Evolutionary conservation across 2,329 filamentous ascomycete species (phyloP).

Genomic region (Coniochaeta ligniaria): DNA sequence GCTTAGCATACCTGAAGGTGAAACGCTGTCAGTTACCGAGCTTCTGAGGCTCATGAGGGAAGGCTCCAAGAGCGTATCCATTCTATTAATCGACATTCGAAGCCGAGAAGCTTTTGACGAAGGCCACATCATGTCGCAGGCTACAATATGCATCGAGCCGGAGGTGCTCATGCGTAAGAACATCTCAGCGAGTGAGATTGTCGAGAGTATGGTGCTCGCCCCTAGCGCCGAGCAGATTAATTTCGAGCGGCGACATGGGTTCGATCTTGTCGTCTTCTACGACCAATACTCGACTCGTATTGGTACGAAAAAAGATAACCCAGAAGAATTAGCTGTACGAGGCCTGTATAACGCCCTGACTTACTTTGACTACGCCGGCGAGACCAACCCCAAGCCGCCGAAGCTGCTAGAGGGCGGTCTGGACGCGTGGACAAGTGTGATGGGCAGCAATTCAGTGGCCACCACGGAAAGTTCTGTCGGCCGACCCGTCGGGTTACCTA

Average conservation of each 20-base stretch:
- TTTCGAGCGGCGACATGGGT: slow-evolving; percentile 67
- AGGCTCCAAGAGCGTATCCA: slow-evolving; percentile 43
- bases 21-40: slow-evolving; percentile 59
- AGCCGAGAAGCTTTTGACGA: slow-evolving; percentile 73
- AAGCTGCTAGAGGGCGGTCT: slow-evolving; percentile 77
- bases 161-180: slow-evolving; percentile 62
- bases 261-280: slow-evolving; percentile 86
- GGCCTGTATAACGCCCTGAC: slow-evolving; percentile 73
- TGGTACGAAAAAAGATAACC: slow-evolving; percentile 24
- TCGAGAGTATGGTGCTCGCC: slow-evolving; percentile 63
- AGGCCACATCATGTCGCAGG: slow-evolving; percentile 79
- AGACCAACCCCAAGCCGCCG: slow-evolving; percentile 42
- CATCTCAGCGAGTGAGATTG: slow-evolving; percentile 53
- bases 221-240: slow-evolving; percentile 67
- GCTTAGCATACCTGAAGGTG: slow-evolving; percentile 44
- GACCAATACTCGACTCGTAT: slow-evolving; percentile 61
- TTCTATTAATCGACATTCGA: slow-evolving; percentile 83
- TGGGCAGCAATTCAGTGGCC: slow-evolving; percentile 42
- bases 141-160: slow-evolving; percentile 86
- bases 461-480: neutral
- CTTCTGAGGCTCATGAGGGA: slow-evolving; percentile 63
- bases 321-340: slow-evolving; percentile 47
- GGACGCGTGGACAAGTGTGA: slow-evolving; percentile 77
- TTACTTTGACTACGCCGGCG: slow-evolving; percentile 64
- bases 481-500: neutral